Evolutionary conservation across 1,139 yeast genomes (phyloP), one percentile per base, ranked within the genome.

Genomic region (Scheffersomyces stambukii): DNA sequence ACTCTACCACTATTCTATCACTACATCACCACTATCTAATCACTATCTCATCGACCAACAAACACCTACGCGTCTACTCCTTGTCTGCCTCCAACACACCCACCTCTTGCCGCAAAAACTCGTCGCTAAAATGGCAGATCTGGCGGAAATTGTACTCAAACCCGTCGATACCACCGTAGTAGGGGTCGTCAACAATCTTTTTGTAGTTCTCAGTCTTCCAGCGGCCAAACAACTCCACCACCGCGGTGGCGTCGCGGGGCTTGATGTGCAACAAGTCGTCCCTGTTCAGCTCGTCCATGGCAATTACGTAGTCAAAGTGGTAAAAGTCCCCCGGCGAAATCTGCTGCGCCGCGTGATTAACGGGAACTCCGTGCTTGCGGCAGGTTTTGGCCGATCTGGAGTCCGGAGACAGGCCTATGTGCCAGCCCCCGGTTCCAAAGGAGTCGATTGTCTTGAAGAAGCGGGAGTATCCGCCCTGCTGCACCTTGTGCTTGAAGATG

Each of bases 371-470:
- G 45, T 88, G 78, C 28, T 72, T 66, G 16, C 65, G 60, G 50
- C 96, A 86, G 0, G 88, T 81, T 19, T 70, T 61, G 1, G 70
- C 68, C 0, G 94, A 79, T 35, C 97, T 63, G 13, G 73, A 52
- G 54, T 89, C 97, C 0, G 97, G 95, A 4, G 63, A 44, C 26
- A 83, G 88, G 1, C 97, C 97, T 24, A 70, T 57, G 48, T 89
- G 96, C 64, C 79, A 89, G 1, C 81, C 83, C 6, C 85, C 77
- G 0, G 96, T 86, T 5, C 97, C 97, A 54, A 80, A 89, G 1
- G 96, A 88, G 45, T 88, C 96, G 19, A 86, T 81, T 9, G 50
- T 45, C 1, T 62, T 55, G 41, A 89, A 58, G 19, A 47, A 45
- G n/a, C 50, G 41, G 3, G 46, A 31, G 23, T 68, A 66, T 0